phyloP scores from a whole-genome alignment of 2,329 filamentous ascomycete species.

The Colletotrichum navitas region DNA sequence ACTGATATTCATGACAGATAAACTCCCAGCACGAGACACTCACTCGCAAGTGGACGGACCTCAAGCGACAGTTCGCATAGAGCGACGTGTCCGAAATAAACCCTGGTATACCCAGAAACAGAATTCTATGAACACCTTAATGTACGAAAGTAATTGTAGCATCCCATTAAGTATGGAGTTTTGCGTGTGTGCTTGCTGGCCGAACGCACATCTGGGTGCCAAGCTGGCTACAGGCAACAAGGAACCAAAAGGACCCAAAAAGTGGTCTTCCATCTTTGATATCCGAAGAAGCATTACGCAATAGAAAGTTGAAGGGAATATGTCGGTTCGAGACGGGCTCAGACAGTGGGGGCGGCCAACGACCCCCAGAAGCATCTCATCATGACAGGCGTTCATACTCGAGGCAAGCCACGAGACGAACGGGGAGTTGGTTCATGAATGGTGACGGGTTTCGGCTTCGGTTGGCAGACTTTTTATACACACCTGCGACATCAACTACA shows the following conservation, averaged over 20 bases:
- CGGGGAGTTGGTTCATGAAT: conserved; percentile 3
- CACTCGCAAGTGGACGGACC: conserved; percentile 81
- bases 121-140: conserved; percentile 41
- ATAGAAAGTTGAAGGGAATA: conserved; percentile 10
- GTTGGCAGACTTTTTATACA: not conserved
- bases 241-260: conserved; percentile 10
- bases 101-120: conserved; percentile 37
- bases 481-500: not conserved
- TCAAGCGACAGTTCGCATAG: conserved; percentile 70
- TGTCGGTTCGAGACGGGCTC: conserved; percentile 3
- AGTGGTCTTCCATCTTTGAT: conserved; percentile 28
- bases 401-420: conserved; percentile 6
- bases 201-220: conserved; percentile 39
- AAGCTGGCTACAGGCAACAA: conserved; percentile 15
- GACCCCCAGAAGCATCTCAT: not conserved
- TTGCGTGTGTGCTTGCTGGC: conserved; percentile 41
- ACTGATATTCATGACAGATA: conserved; percentile 62
- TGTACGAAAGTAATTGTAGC: conserved; percentile 42
- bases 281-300: conserved; percentile 27
- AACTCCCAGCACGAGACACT: conserved; percentile 79
- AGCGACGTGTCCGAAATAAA: conserved; percentile 14
- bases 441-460: not conserved
- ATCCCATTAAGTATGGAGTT: conserved; percentile 36
- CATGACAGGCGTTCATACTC: not conserved
- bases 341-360: conserved; percentile 11